Percentiles rank a stretch among this genome's conserved stretches.
phyloP scores from a whole-genome alignment of 306 rosid genomes.

The Sphenostylis stenocarpa region DNA sequence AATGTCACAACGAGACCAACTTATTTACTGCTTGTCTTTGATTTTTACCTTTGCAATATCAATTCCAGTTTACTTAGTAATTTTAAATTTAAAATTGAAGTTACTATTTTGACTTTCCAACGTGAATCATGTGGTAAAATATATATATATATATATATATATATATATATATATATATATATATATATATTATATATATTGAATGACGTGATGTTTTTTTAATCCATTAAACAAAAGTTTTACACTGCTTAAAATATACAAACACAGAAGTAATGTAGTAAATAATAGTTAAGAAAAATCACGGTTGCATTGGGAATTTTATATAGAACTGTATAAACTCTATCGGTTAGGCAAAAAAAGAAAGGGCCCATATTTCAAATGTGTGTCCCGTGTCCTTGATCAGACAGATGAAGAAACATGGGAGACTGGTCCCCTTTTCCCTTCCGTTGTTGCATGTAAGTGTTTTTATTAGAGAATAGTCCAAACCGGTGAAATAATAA shows the following conservation, averaged over 20 bases:
- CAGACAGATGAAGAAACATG: neutral
- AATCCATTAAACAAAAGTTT: neutral
- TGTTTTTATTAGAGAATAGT: too few relatives aligned
- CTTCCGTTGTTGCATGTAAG: neutral
- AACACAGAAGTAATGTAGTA: neutral
- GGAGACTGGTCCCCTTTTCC: neutral
- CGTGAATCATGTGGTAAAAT: neutral
- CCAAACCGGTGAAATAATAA: too few relatives aligned
- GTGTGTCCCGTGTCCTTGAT: neutral
- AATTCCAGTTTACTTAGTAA: neutral
- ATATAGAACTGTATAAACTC: too few relatives aligned
- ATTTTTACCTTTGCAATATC: neutral
- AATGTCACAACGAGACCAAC: too few relatives aligned
- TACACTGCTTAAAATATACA: neutral
- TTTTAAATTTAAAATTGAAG: too few relatives aligned
- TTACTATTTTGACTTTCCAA: neutral
- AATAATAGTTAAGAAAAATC: neutral
- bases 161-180: too few relatives aligned
- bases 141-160: too few relatives aligned
- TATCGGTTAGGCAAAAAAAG: too few relatives aligned
- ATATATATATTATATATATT: too few relatives aligned
- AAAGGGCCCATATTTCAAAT: neutral
- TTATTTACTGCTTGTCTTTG: too few relatives aligned
- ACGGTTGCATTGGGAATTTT: neutral
- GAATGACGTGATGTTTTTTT: neutral